A percentile compares a stretch with the other conserved stretches of the same genome.
phyloP scores from a whole-genome alignment of 2,329 filamentous ascomycete genomes.

The Fonsecaea pugnacius region DNA sequence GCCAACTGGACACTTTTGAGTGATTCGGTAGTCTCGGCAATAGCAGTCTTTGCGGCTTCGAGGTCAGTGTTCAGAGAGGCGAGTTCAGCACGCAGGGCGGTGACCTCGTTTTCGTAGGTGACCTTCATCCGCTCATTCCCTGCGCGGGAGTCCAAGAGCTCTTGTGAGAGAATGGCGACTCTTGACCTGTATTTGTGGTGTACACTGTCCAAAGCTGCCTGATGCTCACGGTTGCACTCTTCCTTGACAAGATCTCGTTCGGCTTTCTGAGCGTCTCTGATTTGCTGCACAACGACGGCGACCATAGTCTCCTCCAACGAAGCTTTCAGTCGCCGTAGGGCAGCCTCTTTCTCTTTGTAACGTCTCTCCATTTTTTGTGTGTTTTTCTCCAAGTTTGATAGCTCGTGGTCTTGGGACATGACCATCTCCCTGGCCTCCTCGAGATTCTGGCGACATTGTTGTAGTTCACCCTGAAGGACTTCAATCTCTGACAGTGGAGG shows the following conservation, averaged over 20 bases:
- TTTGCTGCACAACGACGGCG: constrained; percentile 32
- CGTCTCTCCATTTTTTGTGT: constrained; percentile 40
- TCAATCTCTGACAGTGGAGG: constrained; percentile 15
- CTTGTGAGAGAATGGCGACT: constrained; percentile 32
- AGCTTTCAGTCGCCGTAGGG: constrained; percentile 28
- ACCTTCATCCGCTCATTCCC: constrained; percentile 27
- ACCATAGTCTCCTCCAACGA: constrained; percentile 35
- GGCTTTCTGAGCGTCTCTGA: constrained; percentile 31
- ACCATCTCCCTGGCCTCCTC: constrained; percentile 30
- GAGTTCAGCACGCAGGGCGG: constrained; percentile 22
- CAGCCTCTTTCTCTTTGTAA: constrained; percentile 32
- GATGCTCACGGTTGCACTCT: constrained; percentile 27
- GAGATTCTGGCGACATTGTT: constrained; percentile 34
- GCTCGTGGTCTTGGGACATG: constrained; percentile 32
- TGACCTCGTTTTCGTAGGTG: constrained; percentile 27
- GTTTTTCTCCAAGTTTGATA: constrained; percentile 31
- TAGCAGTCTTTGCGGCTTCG: constrained; percentile 30
- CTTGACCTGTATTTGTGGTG: constrained; percentile 35
- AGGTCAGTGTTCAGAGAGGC: constrained; percentile 28
- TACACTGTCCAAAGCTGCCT: constrained; percentile 23
- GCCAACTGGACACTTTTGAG: constrained; percentile 28
- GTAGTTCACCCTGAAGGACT: constrained; percentile 27
- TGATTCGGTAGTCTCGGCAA: constrained; percentile 29
- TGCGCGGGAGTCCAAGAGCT: constrained; percentile 28
- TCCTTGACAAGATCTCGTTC: constrained; percentile 30